Conservation (phyloP, 768 basidiomycete genomes). For the Mycena metata region DNA sequence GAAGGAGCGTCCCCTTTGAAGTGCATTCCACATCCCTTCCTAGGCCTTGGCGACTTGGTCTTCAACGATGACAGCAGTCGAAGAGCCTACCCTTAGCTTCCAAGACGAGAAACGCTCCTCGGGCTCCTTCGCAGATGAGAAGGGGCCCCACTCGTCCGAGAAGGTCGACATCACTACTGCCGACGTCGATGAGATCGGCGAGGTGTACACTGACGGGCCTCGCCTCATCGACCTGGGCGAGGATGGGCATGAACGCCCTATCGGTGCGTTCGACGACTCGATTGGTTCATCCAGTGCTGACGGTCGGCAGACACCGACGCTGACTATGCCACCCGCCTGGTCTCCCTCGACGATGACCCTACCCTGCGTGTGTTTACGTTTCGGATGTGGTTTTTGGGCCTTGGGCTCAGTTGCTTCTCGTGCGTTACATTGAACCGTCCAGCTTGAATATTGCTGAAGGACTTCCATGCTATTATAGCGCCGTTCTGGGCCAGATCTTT, state of each 20-base stretch:
- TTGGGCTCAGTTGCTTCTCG: slow-evolving; percentile 60
- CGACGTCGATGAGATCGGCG: slow-evolving; percentile 39
- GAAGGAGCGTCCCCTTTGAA: no score
- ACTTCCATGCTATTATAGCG: slow-evolving; percentile 38
- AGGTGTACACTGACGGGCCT: slow-evolving; percentile 45
- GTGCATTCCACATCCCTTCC: slow-evolving; percentile 18
- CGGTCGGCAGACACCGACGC: slow-evolving; percentile 43
- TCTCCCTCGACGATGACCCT: slow-evolving; percentile 58
- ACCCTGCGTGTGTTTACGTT: slow-evolving; percentile 57
- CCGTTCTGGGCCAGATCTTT: slow-evolving; percentile 55
- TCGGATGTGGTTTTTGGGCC: slow-evolving; percentile 59
- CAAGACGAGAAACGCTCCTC: slow-evolving; percentile 31
- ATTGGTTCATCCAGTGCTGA: no score
- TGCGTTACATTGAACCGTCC: neutral
- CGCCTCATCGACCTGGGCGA: slow-evolving; percentile 52
- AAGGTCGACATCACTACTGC: slow-evolving; percentile 28
- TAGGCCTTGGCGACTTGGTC: slow-evolving; percentile 15
- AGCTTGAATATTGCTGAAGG: neutral
- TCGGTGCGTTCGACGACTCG: slow-evolving; percentile 39
- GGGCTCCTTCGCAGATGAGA: slow-evolving; percentile 32
- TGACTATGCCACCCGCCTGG: slow-evolving; percentile 54
- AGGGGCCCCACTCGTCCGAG: slow-evolving; percentile 16
- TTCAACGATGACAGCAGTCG: slow-evolving; percentile 36
- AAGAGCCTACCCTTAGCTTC: slow-evolving; percentile 27
- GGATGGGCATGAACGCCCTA: slow-evolving; percentile 56